Percentiles rank a stretch among this genome's conserved stretches.
phyloP scores from a whole-genome alignment of 306 rosid species.

The Biancaea sappan region DNA sequence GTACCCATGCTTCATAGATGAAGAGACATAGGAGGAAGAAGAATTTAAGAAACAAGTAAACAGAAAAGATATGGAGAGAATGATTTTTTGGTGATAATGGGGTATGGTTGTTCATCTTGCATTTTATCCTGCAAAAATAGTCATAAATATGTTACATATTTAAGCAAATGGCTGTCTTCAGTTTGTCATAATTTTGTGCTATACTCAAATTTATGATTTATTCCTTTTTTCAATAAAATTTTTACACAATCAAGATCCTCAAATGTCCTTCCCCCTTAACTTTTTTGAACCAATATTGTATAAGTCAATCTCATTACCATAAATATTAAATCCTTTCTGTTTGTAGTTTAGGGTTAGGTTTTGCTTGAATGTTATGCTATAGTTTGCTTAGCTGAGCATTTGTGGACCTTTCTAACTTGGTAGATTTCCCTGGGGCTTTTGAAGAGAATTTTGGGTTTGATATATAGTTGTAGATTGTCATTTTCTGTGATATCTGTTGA shows the following conservation, averaged over 20 bases:
- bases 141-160: not conserved
- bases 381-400: not conserved
- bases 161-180: not conserved
- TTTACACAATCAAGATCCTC: not conserved
- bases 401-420: not conserved
- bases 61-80: not conserved
- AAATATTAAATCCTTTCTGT: conserved; percentile 17
- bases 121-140: too few relatives aligned
- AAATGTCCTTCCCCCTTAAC: not conserved
- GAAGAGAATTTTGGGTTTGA: conserved; percentile 6
- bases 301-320: too few relatives aligned
- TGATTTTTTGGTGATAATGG: not conserved
- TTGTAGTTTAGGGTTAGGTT: conserved; percentile 34
- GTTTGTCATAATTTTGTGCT: not conserved
- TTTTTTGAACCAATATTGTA: not conserved
- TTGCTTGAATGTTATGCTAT: conserved; percentile 9
- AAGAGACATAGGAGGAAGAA: not conserved
- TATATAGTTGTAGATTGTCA: not conserved
- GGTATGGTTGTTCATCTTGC: not conserved
- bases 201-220: not conserved
- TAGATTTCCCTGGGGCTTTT: conserved; percentile 1
- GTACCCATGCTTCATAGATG: not conserved
- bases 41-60: not conserved
- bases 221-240: not conserved
- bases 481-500: not conserved